Evolutionary conservation across 2,329 filamentous ascomycete species (phyloP), one percentile per base, ranked within the genome.

Genomic region (Claviceps arundinis): DNA sequence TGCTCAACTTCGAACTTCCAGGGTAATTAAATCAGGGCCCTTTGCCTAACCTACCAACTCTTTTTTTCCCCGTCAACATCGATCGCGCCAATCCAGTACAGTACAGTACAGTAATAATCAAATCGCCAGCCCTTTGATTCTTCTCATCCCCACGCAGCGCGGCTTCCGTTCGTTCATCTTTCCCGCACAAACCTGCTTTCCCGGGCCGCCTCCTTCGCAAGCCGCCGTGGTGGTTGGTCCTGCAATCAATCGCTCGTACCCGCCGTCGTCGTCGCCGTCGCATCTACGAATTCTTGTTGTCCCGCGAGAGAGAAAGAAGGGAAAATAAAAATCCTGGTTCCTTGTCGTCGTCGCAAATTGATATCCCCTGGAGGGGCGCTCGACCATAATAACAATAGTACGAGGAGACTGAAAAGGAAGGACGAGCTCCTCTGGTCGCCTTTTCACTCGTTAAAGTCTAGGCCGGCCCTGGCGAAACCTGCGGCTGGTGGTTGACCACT

Each of bases 201-300:
- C 44, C 16, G 7, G 7, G 16, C 38, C 16, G 16, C n/a, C 16
- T 2, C 38, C 16, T 6, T 22, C 42, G 11, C 46, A 47, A 52
- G 16, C 47, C n/a, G n/a, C 43, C 47, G 47, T 52, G 50, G 50
- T 9, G 41, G 47, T 52, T 47, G 50, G 50, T 45, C 34, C 47
- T 50, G 30, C 37, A 22, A 46, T 38, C 51, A 44, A 45, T 45
- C 43, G 26, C n/a, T 45, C 17, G 26, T 30, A 30, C 26, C 26
- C 26, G 26, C 26, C 26, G 8, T 30, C 26, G 13, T 37, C 42
- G 34, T 19, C 19, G 43, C 41, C 42, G 22, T 13, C 17, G 22
- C 17, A 38, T 24, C 40, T 30, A 46, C 30, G 4, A 40, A 30
- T 11, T 52, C 14, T 49, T 26, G 48, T 30, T 30, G 37, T 19